Percentiles rank a stretch among this genome's conserved stretches.
These are phyloP conservation scores for Ophiocordyceps australis DNA, from an alignment of 2,329 filamentous ascomycete genomes.

Conservation along the genomic window DNA sequence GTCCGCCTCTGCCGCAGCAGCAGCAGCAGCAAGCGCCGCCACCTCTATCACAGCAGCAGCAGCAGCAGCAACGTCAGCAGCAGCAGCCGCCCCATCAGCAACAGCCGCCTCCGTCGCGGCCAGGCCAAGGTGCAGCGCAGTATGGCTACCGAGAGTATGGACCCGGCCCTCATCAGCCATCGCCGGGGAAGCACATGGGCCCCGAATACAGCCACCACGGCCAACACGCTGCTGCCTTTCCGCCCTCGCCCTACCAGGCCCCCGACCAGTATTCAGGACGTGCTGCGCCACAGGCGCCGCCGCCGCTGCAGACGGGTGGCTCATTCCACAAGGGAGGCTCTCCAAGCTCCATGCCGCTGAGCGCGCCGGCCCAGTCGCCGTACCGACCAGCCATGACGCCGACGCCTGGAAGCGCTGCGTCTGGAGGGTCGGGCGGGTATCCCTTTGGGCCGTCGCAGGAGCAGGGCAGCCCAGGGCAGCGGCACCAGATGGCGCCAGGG, in stretches of 20 bases:
- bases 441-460: slow-evolving; percentile 29
- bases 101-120: slow-evolving; percentile 13
- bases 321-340: slow-evolving; percentile 30
- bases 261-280: slow-evolving; percentile 23
- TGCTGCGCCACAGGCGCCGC: slow-evolving; percentile 21
- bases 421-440: slow-evolving; percentile 15
- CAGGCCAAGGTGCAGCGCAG: slow-evolving; percentile 15
- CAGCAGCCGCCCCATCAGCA: no score
- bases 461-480: slow-evolving; percentile 29
- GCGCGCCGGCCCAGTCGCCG: slow-evolving; percentile 22
- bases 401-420: slow-evolving; percentile 4
- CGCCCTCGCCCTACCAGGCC: slow-evolving; percentile 7
- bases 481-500: slow-evolving; percentile 29
- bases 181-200: slow-evolving; percentile 24
- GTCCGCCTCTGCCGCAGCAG: slow-evolving; percentile 12
- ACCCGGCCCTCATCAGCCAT: slow-evolving; percentile 21
- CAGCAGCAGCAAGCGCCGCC: slow-evolving; percentile 15
- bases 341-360: slow-evolving; percentile 17
- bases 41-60: slow-evolving; percentile 13
- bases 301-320: slow-evolving; percentile 15
- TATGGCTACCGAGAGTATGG: slow-evolving; percentile 33
- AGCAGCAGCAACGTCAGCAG: slow-evolving; percentile 19
- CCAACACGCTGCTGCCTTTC: slow-evolving; percentile 12
- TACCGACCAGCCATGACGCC: slow-evolving; percentile 31
- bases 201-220: no score